Conservation (phyloP, 495 filamentous ascomycete genomes). For the Cudoniella acicularis region DNA sequence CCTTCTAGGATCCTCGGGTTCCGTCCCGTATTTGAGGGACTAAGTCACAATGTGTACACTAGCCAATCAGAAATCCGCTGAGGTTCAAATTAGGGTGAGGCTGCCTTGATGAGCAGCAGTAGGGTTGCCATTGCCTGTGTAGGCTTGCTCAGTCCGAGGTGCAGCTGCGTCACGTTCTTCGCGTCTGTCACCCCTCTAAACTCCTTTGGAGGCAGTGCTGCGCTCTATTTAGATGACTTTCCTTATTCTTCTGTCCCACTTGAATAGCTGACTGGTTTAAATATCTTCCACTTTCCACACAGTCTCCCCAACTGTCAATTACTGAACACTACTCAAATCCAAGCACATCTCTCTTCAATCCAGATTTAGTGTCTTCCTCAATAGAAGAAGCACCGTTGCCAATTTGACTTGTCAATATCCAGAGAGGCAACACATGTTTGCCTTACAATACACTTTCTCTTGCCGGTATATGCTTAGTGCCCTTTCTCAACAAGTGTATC, state of each 20-base stretch:
- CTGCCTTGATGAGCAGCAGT: conserved; percentile 13
- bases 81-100: conserved; percentile 8
- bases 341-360: too few relatives aligned
- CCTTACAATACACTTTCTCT: not conserved
- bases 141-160: not conserved
- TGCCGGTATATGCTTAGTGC: not conserved
- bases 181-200: conserved; percentile 14
- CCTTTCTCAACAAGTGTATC: not conserved
- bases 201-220: conserved; percentile 23
- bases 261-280: not conserved
- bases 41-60: not conserved
- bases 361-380: too few relatives aligned
- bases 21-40: conserved; percentile 3
- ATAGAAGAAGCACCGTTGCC: too few relatives aligned
- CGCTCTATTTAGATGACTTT: conserved; percentile 3
- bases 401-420: too few relatives aligned
- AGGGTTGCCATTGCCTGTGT: conserved; percentile 5
- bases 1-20: conserved; percentile 22
- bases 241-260: conserved; percentile 11
- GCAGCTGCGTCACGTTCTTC: conserved; percentile 24
- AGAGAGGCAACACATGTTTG: too few relatives aligned
- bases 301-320: not conserved
- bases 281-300: not conserved
- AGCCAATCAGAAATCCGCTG: not conserved
- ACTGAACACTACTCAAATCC: too few relatives aligned